Conservation (phyloP, 2,329 filamentous ascomycete species). For the Neofusicoccum cordaticola region DNA sequence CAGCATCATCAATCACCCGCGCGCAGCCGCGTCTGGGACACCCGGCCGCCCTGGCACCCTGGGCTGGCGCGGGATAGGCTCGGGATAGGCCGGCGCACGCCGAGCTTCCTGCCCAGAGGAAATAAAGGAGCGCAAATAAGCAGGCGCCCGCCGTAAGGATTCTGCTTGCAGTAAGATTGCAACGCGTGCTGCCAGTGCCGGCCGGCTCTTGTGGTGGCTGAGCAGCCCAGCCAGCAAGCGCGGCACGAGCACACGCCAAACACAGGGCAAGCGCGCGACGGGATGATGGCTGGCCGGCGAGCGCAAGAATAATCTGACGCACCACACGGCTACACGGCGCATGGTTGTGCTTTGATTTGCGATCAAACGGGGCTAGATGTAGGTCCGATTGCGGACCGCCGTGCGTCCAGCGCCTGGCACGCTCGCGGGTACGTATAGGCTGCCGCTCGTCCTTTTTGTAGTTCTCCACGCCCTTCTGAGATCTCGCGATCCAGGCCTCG, state of each 20-base stretch:
- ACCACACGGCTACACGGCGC: neutral
- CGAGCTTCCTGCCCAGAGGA: neutral
- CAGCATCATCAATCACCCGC: neutral
- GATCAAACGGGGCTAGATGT: slow-evolving; percentile 9
- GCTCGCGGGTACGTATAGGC: neutral
- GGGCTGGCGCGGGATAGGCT: neutral
- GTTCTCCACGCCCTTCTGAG: neutral
- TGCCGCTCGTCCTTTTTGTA: neutral
- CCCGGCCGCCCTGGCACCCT: neutral
- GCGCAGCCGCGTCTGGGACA: neutral
- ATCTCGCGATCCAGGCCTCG: neutral
- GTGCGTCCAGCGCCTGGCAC: too few species aligned
- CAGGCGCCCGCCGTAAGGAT: neutral
- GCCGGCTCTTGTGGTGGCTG: neutral
- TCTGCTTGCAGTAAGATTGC: slow-evolving; percentile 2
- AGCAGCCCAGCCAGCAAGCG: neutral
- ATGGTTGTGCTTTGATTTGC: neutral
- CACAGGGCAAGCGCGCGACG: too few species aligned
- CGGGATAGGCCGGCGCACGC: slow-evolving; percentile 12
- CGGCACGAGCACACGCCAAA: neutral
- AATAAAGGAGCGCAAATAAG: neutral
- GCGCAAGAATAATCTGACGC: neutral
- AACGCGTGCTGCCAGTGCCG: neutral
- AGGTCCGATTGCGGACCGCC: neutral
- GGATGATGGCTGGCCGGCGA: neutral